Conservation (phyloP, 306 rosid species). For the Cercis canadensis region DNA sequence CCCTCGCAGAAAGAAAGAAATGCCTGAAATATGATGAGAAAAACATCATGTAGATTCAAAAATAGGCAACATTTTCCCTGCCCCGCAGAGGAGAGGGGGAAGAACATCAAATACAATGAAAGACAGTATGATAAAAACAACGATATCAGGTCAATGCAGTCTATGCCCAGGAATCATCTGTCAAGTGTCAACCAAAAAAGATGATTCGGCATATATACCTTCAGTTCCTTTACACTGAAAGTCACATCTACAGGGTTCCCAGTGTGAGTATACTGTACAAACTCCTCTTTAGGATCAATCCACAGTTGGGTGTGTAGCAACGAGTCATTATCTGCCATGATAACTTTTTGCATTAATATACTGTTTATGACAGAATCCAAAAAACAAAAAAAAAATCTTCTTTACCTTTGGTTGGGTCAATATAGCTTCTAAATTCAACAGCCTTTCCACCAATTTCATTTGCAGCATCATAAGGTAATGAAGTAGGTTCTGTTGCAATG, state of each 20-base stretch:
- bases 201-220: constrained; percentile 58
- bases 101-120: constrained; percentile 21
- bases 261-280: constrained; percentile 77
- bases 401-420: constrained; percentile 93
- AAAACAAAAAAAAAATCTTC: neutral
- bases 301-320: constrained; percentile 88
- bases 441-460: constrained; percentile 94
- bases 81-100: neutral
- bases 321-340: constrained; percentile 74
- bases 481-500: constrained; percentile 84
- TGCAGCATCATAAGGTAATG: constrained; percentile 70
- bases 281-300: constrained; percentile 96
- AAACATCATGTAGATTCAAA: constrained; percentile 19
- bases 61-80: neutral
- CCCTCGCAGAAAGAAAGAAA: constrained; percentile 93
- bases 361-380: constrained; percentile 23
- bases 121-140: constrained; percentile 15
- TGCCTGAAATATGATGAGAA: constrained; percentile 63
- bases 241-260: constrained; percentile 94
- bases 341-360: constrained; percentile 36
- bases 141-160: constrained; percentile 22
- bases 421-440: constrained; percentile 88
- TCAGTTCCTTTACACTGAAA: constrained; percentile 89
- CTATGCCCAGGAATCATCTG: neutral
- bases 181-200: constrained; percentile 27